A percentile compares a stretch with the other conserved stretches of the same genome.
Evolutionary conservation across 129 eudicot species (phyloP).

Genomic region (Tanacetum coccineum): DNA sequence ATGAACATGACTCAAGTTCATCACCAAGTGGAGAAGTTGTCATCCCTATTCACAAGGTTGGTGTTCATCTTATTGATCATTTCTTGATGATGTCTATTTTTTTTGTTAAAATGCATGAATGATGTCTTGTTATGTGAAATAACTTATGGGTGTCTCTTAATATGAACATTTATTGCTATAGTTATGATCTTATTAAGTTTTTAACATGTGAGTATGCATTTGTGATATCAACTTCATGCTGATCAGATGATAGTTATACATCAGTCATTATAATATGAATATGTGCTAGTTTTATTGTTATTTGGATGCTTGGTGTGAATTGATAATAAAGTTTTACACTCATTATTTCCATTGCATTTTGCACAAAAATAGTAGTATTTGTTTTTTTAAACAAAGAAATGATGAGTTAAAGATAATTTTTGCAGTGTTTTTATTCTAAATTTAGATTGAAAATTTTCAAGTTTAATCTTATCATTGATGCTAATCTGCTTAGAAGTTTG

Average conservation of each 20-base stretch:
- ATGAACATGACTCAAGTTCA: slow-evolving; percentile 28
- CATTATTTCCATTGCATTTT: slow-evolving; percentile 21
- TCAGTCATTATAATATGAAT: slow-evolving; percentile 1
- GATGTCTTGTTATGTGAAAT: not conserved
- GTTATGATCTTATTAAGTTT: slow-evolving; percentile 22
- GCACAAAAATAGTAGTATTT: slow-evolving; percentile 15
- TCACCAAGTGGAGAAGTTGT: slow-evolving; percentile 28
- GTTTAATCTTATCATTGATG: not conserved
- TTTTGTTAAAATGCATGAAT: slow-evolving; percentile 6
- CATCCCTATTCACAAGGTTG: slow-evolving; percentile 36
- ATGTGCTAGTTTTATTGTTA: slow-evolving; percentile 3
- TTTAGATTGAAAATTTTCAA: no score
- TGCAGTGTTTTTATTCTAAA: slow-evolving; percentile 2
- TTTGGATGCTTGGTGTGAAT: slow-evolving; percentile 2
- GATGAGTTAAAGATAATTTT: not conserved
- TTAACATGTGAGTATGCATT: slow-evolving; percentile 26
- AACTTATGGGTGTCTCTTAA: slow-evolving; percentile 22
- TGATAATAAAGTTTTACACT: not conserved
- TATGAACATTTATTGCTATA: not conserved
- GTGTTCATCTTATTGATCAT: slow-evolving; percentile 21
- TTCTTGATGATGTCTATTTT: slow-evolving; percentile 22
- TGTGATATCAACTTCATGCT: slow-evolving; percentile 18
- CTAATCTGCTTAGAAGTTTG: slow-evolving; percentile 15
- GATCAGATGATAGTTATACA: slow-evolving; percentile 17
- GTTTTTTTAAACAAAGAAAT: not conserved